These are phyloP conservation scores for Cladosporium sp. DNA, from an alignment of 2,329 filamentous ascomycete species.

Conservation along the genomic window DNA sequence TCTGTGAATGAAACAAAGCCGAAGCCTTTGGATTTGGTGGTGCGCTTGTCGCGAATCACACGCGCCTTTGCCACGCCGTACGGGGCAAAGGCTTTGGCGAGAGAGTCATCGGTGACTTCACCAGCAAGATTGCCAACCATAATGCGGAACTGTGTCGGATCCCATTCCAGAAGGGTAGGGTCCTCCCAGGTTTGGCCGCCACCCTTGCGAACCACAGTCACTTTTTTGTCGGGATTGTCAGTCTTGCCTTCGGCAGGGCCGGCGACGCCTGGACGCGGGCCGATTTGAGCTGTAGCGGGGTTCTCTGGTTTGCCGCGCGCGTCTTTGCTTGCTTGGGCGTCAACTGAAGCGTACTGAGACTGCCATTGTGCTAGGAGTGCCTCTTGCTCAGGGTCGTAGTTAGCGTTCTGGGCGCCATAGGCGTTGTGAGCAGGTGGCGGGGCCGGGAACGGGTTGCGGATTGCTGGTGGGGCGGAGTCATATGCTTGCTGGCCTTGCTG, in stretches of 20 bases:
- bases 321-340: slow-evolving; percentile 1
- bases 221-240: slow-evolving; percentile 44
- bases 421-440: slow-evolving; percentile 42
- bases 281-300: slow-evolving; percentile 4
- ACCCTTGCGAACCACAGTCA: slow-evolving; percentile 82
- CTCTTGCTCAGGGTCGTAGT: slow-evolving; percentile 72
- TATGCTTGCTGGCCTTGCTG: slow-evolving; percentile 29
- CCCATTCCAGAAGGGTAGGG: slow-evolving; percentile 85
- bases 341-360: slow-evolving; percentile 39
- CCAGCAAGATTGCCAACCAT: slow-evolving; percentile 96
- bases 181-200: slow-evolving; percentile 94
- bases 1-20: slow-evolving; percentile 96
- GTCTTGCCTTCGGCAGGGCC: slow-evolving; percentile 18
- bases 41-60: slow-evolving; percentile 91
- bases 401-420: slow-evolving; percentile 30
- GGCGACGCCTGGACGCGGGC: slow-evolving; percentile 2
- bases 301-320: slow-evolving; percentile 10
- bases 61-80: slow-evolving; percentile 93
- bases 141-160: slow-evolving; percentile 86
- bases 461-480: slow-evolving; percentile 55
- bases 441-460: slow-evolving; percentile 74
- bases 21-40: slow-evolving; percentile 92
- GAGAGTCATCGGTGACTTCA: slow-evolving; percentile 92
- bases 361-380: slow-evolving; percentile 94
- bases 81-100: slow-evolving; percentile 86